Evolutionary conservation across 2,329 filamentous ascomycete genomes (phyloP).

Genomic region (Cordyceps farinosa): DNA sequence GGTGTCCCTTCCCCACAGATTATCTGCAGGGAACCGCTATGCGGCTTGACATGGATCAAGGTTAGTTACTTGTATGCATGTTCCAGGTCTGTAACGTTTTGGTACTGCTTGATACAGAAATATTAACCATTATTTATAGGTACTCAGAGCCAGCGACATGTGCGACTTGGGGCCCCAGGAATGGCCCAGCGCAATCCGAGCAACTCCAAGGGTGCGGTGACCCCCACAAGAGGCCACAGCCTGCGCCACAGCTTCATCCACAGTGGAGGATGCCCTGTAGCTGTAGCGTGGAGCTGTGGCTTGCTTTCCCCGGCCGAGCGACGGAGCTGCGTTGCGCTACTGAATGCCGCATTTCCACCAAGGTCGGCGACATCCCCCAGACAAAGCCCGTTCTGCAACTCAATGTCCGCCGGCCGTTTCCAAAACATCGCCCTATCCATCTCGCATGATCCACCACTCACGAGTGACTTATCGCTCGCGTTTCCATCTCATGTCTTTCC

Average conservation of each 20-base stretch:
- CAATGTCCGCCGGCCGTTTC: background rate
- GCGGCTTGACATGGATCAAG: too few relatives aligned
- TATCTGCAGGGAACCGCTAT: background rate
- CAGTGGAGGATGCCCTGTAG: background rate
- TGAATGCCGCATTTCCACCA: background rate
- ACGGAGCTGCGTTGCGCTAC: background rate
- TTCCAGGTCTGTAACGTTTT: background rate
- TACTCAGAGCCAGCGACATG: background rate
- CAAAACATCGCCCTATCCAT: background rate
- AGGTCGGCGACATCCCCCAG: background rate
- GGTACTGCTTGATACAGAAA: background rate
- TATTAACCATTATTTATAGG: too few relatives aligned
- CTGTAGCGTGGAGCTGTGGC: background rate
- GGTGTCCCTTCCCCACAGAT: background rate
- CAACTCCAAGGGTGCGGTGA: background rate
- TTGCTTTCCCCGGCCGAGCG: background rate
- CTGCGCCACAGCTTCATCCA: background rate
- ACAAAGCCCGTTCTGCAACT: background rate
- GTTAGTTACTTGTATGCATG: background rate
- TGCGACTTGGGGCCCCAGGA: too few relatives aligned
- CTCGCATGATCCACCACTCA: background rate
- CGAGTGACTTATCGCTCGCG: background rate
- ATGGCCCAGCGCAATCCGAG: background rate
- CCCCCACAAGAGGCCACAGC: background rate
- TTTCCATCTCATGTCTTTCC: background rate